Evolutionary conservation across 177 flowering plant species (phyloP).

Genomic region (Vitis hybrid): DNA sequence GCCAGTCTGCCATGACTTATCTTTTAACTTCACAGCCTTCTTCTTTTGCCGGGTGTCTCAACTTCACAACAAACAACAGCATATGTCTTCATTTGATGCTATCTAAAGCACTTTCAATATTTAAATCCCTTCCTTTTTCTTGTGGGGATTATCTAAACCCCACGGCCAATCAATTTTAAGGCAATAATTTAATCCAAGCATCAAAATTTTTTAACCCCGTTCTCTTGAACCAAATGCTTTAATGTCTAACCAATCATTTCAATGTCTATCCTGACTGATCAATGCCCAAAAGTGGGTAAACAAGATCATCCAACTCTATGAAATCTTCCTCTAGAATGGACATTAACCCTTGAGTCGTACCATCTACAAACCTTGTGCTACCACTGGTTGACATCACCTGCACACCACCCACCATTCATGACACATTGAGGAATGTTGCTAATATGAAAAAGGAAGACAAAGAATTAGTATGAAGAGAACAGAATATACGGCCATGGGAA

Average conservation of each 20-base stretch:
- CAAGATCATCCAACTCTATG: constrained; percentile 52
- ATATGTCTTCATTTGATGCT: background rate
- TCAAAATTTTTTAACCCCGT: background rate
- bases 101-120: background rate
- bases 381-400: constrained; percentile 24
- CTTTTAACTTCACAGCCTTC: constrained; percentile 11
- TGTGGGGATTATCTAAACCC: background rate
- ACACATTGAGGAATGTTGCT: background rate
- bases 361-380: constrained; percentile 8
- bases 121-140: constrained; percentile 5
- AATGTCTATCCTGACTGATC: constrained; percentile 14
- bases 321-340: constrained; percentile 47
- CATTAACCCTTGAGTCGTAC: constrained; percentile 10
- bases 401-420: constrained; percentile 13
- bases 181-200: background rate
- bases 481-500: too few species aligned
- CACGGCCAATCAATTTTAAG: background rate
- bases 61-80: constrained; percentile 2
- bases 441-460: background rate
- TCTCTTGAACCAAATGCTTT: background rate
- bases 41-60: background rate
- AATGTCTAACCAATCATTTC: background rate
- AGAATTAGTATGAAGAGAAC: background rate
- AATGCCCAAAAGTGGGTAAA: constrained; percentile 24
- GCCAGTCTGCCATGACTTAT: constrained; percentile 7